Evolutionary conservation across 805 yeast genomes (phyloP), one percentile per base, ranked within the genome.

Genomic region (Yarrowia deformans): DNA sequence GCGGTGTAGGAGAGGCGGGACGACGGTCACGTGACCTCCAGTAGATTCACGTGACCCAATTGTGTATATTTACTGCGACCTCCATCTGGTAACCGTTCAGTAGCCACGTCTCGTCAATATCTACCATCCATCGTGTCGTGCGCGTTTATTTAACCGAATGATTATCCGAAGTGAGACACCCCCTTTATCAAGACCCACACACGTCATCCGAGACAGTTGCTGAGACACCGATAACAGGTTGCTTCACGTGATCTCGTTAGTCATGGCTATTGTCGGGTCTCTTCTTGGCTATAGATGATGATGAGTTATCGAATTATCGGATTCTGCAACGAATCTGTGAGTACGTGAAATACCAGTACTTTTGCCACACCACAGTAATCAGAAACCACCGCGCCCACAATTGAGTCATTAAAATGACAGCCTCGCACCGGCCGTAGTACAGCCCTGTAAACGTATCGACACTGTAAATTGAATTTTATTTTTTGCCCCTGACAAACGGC

Each of bases 191-290:
- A 43, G 18, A n/a, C n/a, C n/a, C 32, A 34, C 18, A 34, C 45
- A 54, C 58, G 58, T 52, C 58, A 54, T 52, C 39, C 55, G 18
- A 52, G 56, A 52, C 56, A 35, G 29, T 54, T 37, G 60, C 60
- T 54, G 45, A 54, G 60, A 54, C 60, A 37, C 1, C 13, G 6
- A n/a, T 3, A 18, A 52, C 58, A 19, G 29, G 43, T 37, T 52
- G 58, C 58, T 35, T 52, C 58, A 52, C 58, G 58, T 52, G 58
- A 35, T 52, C 8, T 18, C 35, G 39, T 54, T 37, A 50, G 39
- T 23, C 19, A 52, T 12, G 14, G 18, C 18, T 10, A 23, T 32
- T 16, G 16, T 6, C 43, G 1, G 43, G 18, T 40, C 43, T 8
- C 8, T 16, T 13, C 4, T 14, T 40, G 43, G 43, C 43, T 40